Evolutionary conservation across 2,329 filamentous ascomycete genomes (phyloP), one percentile per base, ranked within the genome.

Genomic region (Paecilomyces sp.): DNA sequence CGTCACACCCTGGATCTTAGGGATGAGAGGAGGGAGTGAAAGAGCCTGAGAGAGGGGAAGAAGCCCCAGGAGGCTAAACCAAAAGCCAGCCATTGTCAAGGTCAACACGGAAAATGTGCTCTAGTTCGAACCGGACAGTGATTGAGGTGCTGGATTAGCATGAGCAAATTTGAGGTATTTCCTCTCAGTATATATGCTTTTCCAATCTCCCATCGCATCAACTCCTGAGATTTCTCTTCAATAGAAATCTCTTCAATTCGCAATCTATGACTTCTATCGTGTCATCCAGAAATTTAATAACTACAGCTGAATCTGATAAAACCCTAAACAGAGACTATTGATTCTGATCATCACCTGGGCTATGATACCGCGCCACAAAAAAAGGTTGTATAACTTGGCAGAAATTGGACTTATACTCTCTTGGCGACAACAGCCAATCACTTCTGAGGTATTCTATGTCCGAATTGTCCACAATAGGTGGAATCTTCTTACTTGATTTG

Each of bases 1-100:
- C 3, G 83, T 86, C 12, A 87, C 80, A 28, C 84, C 83, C 0
- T 83, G 83, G 61, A 86, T 85, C 11, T 72, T 71, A 1, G 84
- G 85, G 62, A 86, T 85, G 34, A 86, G 74, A 55, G 83, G 82
- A 55, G 82, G 82, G 3, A 85, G 72, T 25, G 74, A 68, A 52
- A 70, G 65, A 28, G 60, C 62, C 50, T 66, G 61, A 47, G 58
- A 61, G 22, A 70, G 54, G n/a, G 65, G 59, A 56, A 62, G 66
- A 61, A 61, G 33, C 58, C 64, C 53, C 60, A 65, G n/a, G 36
- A 18, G 4, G 36, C 36, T 18, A 47, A 47, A 8, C 36, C 56
- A 60, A 55, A 22, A n/a, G 28, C 11, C 24, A n/a, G 55, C 55
- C 55, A 57, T 57, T 57, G 31, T 57, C 7, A 57, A 4, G 12